phyloP scores from a whole-genome alignment of 805 yeast species.

The Lipomyces yamadae region DNA sequence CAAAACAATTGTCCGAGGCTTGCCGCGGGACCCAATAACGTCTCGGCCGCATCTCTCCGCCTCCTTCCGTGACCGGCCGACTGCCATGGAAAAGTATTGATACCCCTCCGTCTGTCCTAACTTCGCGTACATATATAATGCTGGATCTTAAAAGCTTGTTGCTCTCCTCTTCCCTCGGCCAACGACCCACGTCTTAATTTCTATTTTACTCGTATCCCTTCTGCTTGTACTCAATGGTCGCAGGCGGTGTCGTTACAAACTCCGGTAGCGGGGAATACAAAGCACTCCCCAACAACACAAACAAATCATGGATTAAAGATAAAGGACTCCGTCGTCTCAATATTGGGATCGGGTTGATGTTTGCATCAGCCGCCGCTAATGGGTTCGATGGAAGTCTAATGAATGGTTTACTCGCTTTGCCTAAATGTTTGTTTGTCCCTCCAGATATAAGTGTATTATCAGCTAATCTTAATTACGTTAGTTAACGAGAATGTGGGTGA shows the following conservation, averaged over 20 bases:
- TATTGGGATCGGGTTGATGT: constrained; percentile 6
- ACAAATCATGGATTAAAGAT: constrained; percentile 2
- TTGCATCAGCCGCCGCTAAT: constrained; percentile 9
- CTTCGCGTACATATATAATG: too few relatives aligned
- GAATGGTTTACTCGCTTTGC: constrained; percentile 14
- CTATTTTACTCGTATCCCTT: background rate
- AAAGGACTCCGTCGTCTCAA: constrained; percentile 13
- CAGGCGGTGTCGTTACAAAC: background rate
- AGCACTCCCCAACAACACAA: background rate
- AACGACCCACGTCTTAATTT: background rate
- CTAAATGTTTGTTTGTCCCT: background rate
- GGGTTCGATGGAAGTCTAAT: constrained; percentile 12
- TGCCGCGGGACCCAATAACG: too few relatives aligned
- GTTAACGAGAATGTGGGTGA: background rate
- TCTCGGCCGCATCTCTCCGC: too few relatives aligned
- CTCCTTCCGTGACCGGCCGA: too few relatives aligned
- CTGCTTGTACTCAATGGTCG: background rate
- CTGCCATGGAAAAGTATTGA: too few relatives aligned
- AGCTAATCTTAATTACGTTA: background rate
- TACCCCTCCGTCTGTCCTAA: too few relatives aligned
- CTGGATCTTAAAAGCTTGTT: too few relatives aligned
- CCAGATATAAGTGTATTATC: background rate
- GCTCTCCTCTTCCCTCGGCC: background rate
- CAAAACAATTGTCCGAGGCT: too few relatives aligned
- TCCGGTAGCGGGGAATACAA: constrained; percentile 5